phyloP scores from a whole-genome alignment of 306 rosid genomes.

The Carpinus viminea region DNA sequence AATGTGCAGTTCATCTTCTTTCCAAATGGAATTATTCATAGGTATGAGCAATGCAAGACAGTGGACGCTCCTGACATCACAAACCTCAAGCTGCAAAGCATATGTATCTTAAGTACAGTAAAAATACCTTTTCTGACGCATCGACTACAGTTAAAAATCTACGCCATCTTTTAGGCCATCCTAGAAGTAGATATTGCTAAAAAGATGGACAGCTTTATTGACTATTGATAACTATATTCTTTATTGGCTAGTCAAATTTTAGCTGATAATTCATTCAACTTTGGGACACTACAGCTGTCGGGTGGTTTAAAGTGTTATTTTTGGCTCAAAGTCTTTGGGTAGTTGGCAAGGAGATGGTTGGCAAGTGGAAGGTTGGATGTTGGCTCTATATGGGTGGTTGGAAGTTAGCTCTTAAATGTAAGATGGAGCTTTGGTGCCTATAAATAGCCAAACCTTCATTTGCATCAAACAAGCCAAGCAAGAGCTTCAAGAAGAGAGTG shows the following conservation, averaged over 20 bases:
- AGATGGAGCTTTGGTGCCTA: too few species aligned
- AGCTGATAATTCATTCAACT: background rate
- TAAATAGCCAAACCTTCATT: too few species aligned
- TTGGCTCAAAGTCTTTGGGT: too few species aligned
- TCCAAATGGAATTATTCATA: constrained; percentile 4
- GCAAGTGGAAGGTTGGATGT: too few species aligned
- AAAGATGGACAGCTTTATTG: background rate
- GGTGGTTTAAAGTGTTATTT: background rate
- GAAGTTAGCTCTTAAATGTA: too few species aligned
- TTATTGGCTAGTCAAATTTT: background rate
- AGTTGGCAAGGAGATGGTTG: too few species aligned
- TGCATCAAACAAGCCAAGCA: too few species aligned
- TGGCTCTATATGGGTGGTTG: too few species aligned
- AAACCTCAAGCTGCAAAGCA: background rate
- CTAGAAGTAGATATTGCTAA: background rate
- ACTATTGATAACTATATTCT: background rate
- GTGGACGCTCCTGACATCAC: background rate
- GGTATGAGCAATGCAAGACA: background rate
- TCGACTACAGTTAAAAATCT: background rate
- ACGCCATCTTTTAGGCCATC: background rate
- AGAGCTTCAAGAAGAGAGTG: too few species aligned
- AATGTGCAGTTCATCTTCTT: background rate
- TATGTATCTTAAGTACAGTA: background rate
- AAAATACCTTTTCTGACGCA: background rate
- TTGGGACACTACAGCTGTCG: background rate